Evolutionary conservation across 306 rosid genomes (phyloP).

Genomic region (Albizia julibrissin): DNA sequence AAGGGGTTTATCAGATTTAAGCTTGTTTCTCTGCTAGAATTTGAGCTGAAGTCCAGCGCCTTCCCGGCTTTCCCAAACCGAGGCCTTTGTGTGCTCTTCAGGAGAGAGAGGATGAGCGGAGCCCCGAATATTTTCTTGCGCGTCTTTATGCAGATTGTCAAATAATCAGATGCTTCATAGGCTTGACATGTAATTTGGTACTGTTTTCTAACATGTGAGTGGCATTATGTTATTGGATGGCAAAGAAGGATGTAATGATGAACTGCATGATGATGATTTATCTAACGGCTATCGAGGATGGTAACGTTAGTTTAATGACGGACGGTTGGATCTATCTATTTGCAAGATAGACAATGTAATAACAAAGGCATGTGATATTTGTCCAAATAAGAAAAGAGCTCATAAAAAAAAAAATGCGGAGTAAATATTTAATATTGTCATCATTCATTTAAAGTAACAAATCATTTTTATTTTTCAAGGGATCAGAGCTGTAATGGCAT

Average conservation of each 20-base stretch:
- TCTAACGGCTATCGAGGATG: not conserved
- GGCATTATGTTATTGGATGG: not conserved
- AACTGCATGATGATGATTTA: not conserved
- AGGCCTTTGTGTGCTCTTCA: not conserved
- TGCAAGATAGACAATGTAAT: not conserved
- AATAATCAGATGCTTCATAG: constrained; percentile 19
- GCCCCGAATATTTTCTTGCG: not conserved
- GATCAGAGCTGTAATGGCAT: not conserved
- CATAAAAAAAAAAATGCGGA: not conserved
- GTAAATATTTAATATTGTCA: not conserved
- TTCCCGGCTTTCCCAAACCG: constrained; percentile 6
- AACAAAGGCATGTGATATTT: not conserved
- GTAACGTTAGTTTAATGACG: not conserved
- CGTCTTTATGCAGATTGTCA: not conserved
- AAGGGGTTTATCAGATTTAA: constrained; percentile 20
- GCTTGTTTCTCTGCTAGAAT: not conserved
- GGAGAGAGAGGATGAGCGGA: constrained; percentile 20
- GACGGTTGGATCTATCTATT: not conserved
- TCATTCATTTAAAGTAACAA: not conserved
- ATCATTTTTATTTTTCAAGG: not conserved
- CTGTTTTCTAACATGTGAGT: not conserved
- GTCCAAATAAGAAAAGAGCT: not conserved
- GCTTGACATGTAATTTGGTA: not conserved
- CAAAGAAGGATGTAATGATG: not conserved
- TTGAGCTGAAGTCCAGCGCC: constrained; percentile 10